Evolutionary conservation across 352 stramenopile species (phyloP).

Genomic region (Pythium volutum): DNA sequence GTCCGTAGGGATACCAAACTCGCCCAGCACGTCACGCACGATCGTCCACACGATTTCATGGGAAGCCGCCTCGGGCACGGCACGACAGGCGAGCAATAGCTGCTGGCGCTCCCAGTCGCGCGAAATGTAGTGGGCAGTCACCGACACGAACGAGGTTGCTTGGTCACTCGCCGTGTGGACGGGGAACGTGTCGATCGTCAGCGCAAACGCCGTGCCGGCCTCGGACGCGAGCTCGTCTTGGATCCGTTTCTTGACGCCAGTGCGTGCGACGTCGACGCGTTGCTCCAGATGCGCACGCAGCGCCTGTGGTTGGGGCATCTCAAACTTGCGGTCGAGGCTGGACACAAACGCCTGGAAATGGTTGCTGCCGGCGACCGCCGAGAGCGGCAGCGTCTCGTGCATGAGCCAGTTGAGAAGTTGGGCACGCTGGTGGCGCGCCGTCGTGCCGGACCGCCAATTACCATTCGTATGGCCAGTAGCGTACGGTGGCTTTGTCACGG

Average conservation of each 20-base stretch:
- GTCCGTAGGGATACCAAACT: constrained; percentile 7
- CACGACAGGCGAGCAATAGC: constrained; percentile 11
- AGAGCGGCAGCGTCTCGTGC: constrained; percentile 8
- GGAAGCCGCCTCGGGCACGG: neutral
- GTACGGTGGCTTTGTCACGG: neutral
- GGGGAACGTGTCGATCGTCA: constrained; percentile 11
- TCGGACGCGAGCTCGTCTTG: constrained; percentile 2
- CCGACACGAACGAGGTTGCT: neutral
- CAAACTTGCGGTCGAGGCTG: constrained; percentile 11
- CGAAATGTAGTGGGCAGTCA: constrained; percentile 15
- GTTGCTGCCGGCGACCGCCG: neutral
- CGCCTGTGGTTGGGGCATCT: neutral
- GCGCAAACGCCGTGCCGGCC: constrained; percentile 3
- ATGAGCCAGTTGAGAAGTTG: constrained; percentile 19
- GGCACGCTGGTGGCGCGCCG: constrained; percentile 8
- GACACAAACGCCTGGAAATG: constrained; percentile 13
- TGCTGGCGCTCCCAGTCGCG: constrained; percentile 13
- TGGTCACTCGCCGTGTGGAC: neutral
- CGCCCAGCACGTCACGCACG: constrained; percentile 11
- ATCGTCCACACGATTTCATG: neutral
- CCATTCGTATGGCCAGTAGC: neutral
- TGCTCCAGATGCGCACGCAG: constrained; percentile 2
- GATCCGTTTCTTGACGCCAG: constrained; percentile 4
- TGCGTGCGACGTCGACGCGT: neutral
- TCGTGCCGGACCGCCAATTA: neutral